Evolutionary conservation across 768 basidiomycete genomes (phyloP).

Genomic region (Xerocomellus amylosporus): DNA sequence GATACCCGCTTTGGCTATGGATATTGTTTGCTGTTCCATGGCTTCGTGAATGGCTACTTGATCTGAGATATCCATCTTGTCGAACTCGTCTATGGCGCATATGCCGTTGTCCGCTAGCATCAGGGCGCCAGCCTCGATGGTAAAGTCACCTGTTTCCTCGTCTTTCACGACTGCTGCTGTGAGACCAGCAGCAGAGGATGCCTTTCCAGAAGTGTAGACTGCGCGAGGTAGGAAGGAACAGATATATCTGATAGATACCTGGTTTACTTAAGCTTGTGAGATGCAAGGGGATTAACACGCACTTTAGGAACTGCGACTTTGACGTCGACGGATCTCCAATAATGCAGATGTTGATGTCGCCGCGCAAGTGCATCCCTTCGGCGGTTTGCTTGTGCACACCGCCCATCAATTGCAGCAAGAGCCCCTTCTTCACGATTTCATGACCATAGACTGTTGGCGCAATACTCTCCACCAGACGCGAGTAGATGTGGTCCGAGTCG

Average conservation of each 20-base stretch:
- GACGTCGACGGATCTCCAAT: constrained; percentile 96
- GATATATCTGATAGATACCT: constrained; percentile 65
- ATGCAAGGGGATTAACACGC: constrained; percentile 26
- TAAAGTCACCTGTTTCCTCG: constrained; percentile 98
- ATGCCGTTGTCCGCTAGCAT: constrained; percentile 99
- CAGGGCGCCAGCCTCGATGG: constrained; percentile 97
- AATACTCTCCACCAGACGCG: constrained; percentile 88
- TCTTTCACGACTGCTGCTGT: constrained; percentile 98
- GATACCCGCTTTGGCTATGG: constrained; percentile 98
- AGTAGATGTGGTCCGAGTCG: constrained; percentile 91
- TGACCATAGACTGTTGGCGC: constrained; percentile 99
- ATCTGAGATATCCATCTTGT: constrained; percentile 99
- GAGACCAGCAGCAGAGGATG: constrained; percentile 96
- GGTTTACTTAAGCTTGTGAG: background rate
- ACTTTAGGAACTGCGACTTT: constrained; percentile 99
- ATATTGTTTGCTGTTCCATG: constrained; percentile 99
- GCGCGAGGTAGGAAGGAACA: constrained; percentile 97
- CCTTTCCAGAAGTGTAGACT: constrained; percentile 99
- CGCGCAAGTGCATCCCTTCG: constrained; percentile 97
- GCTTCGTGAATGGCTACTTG: constrained; percentile 99
- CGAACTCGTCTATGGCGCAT: constrained; percentile 99
- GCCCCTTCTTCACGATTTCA: constrained; percentile 98
- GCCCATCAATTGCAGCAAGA: constrained; percentile 95
- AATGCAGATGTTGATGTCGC: constrained; percentile 97
- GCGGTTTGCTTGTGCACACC: constrained; percentile 96